phyloP scores from a whole-genome alignment of 2,329 filamentous ascomycete genomes.

The Elsinoe fawcettii region DNA sequence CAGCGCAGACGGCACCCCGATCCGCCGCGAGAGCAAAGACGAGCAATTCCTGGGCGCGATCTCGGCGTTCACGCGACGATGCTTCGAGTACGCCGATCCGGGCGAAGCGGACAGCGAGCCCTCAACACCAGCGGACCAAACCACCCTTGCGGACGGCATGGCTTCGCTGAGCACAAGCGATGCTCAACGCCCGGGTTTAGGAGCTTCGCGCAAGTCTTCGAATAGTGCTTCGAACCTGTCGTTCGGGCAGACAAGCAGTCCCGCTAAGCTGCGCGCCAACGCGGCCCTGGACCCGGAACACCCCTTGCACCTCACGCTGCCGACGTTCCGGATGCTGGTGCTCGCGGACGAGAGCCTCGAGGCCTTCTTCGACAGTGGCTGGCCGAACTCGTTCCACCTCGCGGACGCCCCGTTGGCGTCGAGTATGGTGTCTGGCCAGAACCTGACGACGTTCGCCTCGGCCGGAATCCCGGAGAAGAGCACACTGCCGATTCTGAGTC shows the following conservation, averaged over 20 bases:
- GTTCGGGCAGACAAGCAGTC: slow-evolving; percentile 32
- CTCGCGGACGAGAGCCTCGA: slow-evolving; percentile 92
- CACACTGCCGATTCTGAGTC: slow-evolving; percentile 21
- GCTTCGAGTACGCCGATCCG: slow-evolving; percentile 96
- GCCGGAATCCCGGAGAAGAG: slow-evolving; percentile 47
- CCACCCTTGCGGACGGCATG: slow-evolving; percentile 42
- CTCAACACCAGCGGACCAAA: not conserved
- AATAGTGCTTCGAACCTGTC: slow-evolving; percentile 24
- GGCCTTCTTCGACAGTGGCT: slow-evolving; percentile 94
- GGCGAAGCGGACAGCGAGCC: slow-evolving; percentile 50
- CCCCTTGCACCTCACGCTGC: slow-evolving; percentile 88
- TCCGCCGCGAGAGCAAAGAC: slow-evolving; percentile 52
- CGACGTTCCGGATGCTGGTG: slow-evolving; percentile 97
- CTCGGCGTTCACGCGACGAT: slow-evolving; percentile 88
- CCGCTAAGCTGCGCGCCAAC: slow-evolving; percentile 71
- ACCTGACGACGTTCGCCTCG: slow-evolving; percentile 72
- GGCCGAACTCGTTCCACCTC: slow-evolving; percentile 86
- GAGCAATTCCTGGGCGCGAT: slow-evolving; percentile 89
- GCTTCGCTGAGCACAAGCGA: slow-evolving; percentile 21
- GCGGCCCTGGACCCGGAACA: slow-evolving; percentile 85
- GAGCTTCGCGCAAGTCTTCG: not conserved
- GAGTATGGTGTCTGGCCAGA: slow-evolving; percentile 50
- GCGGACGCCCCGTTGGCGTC: slow-evolving; percentile 53
- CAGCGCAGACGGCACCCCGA: slow-evolving; percentile 28
- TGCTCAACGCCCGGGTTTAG: slow-evolving; percentile 19